phyloP scores from a whole-genome alignment of 2,329 filamentous ascomycete genomes.

The Helicocarpus griseus region DNA sequence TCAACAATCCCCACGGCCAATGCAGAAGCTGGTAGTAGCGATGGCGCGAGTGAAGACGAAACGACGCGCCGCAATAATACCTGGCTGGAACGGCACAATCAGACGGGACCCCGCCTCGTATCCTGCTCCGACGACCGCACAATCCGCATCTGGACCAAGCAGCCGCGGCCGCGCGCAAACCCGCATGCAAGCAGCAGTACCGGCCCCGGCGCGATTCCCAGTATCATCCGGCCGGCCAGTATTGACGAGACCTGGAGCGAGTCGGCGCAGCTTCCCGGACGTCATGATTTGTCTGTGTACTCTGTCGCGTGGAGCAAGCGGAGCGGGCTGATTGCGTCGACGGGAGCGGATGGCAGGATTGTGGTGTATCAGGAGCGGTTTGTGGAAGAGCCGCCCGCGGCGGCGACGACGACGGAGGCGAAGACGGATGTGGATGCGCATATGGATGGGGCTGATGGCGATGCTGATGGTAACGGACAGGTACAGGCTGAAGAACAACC shows the following conservation, averaged over 20 bases:
- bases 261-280: slow-evolving; percentile 62
- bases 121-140: slow-evolving; percentile 80
- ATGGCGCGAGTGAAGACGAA: slow-evolving; percentile 23
- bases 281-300: slow-evolving; percentile 75
- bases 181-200: slow-evolving; percentile 25
- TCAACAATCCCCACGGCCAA: not conserved
- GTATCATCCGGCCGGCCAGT: slow-evolving; percentile 65
- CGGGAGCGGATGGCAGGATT: slow-evolving; percentile 76
- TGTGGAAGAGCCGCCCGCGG: slow-evolving; percentile 2
- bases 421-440: not conserved
- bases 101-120: slow-evolving; percentile 50
- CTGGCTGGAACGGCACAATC: slow-evolving; percentile 23
- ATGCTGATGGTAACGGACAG: not conserved
- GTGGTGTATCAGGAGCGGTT: slow-evolving; percentile 62
- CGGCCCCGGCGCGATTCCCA: slow-evolving; percentile 53
- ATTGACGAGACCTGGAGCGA: slow-evolving; percentile 78
- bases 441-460: not conserved
- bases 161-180: slow-evolving; percentile 37
- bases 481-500: not conserved
- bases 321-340: slow-evolving; percentile 72
- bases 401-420: not conserved
- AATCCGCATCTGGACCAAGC: slow-evolving; percentile 68
- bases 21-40: slow-evolving; percentile 13
- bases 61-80: slow-evolving; percentile 10
- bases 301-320: slow-evolving; percentile 71